Base-by-base conservation (phyloP, 2,329 filamentous ascomycete species). In the Chaetomium sp. region DNA sequence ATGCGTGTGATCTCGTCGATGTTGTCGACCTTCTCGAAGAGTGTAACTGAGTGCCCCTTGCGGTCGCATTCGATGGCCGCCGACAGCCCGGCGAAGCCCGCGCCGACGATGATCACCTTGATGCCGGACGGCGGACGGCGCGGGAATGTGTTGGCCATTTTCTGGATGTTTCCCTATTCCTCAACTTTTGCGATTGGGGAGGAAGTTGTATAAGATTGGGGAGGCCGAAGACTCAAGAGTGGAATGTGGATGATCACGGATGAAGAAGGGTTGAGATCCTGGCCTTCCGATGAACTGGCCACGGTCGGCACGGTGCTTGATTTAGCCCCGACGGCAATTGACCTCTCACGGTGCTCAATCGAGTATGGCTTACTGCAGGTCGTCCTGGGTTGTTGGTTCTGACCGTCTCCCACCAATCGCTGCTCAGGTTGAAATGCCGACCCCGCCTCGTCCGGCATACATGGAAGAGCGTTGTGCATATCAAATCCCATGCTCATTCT, bases 21-120 rank as follows among this genome's bases (percentile, higher is more conserved):
- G 57, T 69, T 33, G 45, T 68, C 65, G 12, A 68, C 79, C 42
- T 81, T 82, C 64, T 84, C 83, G 38, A 82, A 74, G 16, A 81
- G 75, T 21, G 73, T 76, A 64, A 74, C 82, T 3, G 75, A 75
- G 70, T 86, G 84, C 5, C 84, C 84, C 70, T 86, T 84, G 51
- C 82, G 80, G 55, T 81, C 78, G 71, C 83, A 85, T 72, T 87
- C 84, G 65, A 87, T 86, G 47, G 84, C 85, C 12, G 84, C 83
- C 19, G 84, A 82, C 16, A 87, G 79, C 23, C 85, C 85, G 42
- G 83, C 85, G 65, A 87, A 86, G n/a, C 84, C 85, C 69, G 77
- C 78, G 29, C 82, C 82, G 16, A 83, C 81, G 47, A 83, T 77
- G 13, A 83, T 73, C 47, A 83, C 78, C 53, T 76, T 77, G 70